Evolutionary conservation across 768 basidiomycete species (phyloP).

Genomic region (Amanita subjunquillea): DNA sequence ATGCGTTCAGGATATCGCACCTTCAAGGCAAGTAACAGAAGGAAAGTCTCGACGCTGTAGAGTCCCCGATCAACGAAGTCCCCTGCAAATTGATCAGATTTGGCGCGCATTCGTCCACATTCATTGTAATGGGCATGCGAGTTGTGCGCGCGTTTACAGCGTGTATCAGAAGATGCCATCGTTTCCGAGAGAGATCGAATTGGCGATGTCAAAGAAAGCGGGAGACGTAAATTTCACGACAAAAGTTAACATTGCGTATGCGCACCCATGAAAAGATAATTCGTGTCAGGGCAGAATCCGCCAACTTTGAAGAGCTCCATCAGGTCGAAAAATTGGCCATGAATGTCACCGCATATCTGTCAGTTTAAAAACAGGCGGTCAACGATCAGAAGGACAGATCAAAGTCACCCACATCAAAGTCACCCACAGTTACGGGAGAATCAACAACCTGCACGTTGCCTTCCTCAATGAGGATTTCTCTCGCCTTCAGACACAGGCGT

Average conservation of each 20-base stretch:
- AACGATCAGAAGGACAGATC: slow-evolving; percentile 8
- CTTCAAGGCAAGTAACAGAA: slow-evolving; percentile 87
- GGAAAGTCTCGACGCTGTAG: slow-evolving; percentile 94
- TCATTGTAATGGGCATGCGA: neutral
- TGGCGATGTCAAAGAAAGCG: neutral
- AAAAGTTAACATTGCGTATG: slow-evolving; percentile 3
- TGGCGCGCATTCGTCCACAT: neutral
- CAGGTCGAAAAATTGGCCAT: slow-evolving; percentile 94
- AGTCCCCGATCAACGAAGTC: slow-evolving; percentile 98
- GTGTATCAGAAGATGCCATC: neutral
- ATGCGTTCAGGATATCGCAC: slow-evolving; percentile 96
- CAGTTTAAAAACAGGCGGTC: slow-evolving; percentile 1
- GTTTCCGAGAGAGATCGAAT: neutral
- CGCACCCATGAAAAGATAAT: slow-evolving; percentile 94
- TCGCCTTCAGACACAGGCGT: slow-evolving; percentile 87
- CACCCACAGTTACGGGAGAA: slow-evolving; percentile 84
- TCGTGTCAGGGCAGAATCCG: slow-evolving; percentile 86
- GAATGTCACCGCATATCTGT: slow-evolving; percentile 91
- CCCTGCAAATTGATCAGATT: slow-evolving; percentile 33
- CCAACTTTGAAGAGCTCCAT: slow-evolving; percentile 94
- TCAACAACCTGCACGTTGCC: slow-evolving; percentile 96
- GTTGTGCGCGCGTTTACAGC: neutral
- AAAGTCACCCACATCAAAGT: no score
- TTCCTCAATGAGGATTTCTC: slow-evolving; percentile 95
- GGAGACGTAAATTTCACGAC: neutral